phyloP scores from a whole-genome alignment of 345 rosid species.

The Aquilaria yunnanensis region DNA sequence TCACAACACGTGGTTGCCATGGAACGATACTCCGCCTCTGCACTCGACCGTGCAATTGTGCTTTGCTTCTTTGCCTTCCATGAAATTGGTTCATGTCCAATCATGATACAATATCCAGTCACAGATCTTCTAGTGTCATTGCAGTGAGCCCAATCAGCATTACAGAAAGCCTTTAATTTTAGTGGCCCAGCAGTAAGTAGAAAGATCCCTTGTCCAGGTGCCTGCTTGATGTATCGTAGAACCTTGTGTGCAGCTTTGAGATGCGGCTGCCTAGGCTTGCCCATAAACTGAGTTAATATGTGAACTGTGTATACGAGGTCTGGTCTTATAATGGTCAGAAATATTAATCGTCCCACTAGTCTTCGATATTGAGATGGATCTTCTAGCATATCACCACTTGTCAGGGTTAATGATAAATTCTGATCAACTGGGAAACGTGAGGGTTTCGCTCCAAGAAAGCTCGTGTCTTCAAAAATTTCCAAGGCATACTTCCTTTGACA shows the following conservation, averaged over 20 bases:
- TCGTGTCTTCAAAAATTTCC: neutral
- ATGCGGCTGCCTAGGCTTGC: neutral
- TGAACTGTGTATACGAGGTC: conserved; percentile 1
- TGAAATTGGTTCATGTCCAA: neutral
- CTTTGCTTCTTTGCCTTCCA: conserved; percentile 8
- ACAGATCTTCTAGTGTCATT: neutral
- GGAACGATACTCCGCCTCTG: neutral
- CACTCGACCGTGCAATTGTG: neutral
- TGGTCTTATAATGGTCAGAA: neutral
- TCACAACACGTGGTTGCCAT: conserved; percentile 6
- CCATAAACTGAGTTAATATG: conserved; percentile 5
- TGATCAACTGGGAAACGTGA: neutral
- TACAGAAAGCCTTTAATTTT: neutral
- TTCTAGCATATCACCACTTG: neutral
- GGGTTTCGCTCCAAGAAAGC: neutral
- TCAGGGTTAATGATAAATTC: neutral
- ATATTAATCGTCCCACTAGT: neutral
- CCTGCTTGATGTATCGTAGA: neutral
- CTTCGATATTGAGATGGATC: neutral
- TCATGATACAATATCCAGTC: neutral
- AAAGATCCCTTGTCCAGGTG: neutral
- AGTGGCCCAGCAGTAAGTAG: neutral
- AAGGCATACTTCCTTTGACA: conserved; percentile 7
- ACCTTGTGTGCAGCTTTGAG: neutral
- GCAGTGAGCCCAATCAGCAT: neutral